phyloP scores from a whole-genome alignment of 2,329 filamentous ascomycete genomes.

The Corynespora cassiicola region DNA sequence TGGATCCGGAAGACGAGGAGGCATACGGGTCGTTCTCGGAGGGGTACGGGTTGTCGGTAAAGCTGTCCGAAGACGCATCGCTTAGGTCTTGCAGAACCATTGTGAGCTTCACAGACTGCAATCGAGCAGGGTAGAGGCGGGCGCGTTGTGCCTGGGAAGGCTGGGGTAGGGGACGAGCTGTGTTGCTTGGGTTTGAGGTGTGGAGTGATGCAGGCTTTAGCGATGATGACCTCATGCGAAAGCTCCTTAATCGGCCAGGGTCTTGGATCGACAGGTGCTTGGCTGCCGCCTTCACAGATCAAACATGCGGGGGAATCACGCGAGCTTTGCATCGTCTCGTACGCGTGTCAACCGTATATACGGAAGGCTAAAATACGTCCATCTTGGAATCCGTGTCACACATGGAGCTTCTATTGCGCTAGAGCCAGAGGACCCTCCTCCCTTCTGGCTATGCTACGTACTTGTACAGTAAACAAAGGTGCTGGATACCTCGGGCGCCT shows the following conservation, averaged over 20 bases:
- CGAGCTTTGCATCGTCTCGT: too few relatives aligned
- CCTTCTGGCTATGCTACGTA: too few relatives aligned
- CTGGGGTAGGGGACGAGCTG: conserved; percentile 7
- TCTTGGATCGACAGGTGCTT: too few relatives aligned
- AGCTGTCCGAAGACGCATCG: conserved; percentile 34
- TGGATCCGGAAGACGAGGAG: conserved; percentile 16
- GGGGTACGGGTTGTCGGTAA: conserved; percentile 36
- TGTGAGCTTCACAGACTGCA: conserved; percentile 11
- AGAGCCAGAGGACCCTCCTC: too few relatives aligned
- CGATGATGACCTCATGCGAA: conserved; percentile 37
- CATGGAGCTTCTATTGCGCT: too few relatives aligned
- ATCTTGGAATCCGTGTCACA: too few relatives aligned
- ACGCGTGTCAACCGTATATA: too few relatives aligned
- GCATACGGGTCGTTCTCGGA: conserved; percentile 48
- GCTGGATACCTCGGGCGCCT: conserved; percentile 9
- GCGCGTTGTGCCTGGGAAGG: too few relatives aligned
- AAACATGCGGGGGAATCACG: too few relatives aligned
- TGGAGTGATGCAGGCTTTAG: conserved; percentile 22
- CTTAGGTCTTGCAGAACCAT: conserved; percentile 52
- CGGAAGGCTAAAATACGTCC: too few relatives aligned
- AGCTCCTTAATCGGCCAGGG: conserved; percentile 12
- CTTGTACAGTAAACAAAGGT: conserved; percentile 17
- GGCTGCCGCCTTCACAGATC: too few relatives aligned
- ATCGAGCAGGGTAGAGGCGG: too few relatives aligned
- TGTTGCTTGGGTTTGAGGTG: conserved; percentile 16